These are phyloP conservation scores for Tricholoma furcatifolium DNA, from an alignment of 768 basidiomycete genomes.

Conservation along the genomic window DNA sequence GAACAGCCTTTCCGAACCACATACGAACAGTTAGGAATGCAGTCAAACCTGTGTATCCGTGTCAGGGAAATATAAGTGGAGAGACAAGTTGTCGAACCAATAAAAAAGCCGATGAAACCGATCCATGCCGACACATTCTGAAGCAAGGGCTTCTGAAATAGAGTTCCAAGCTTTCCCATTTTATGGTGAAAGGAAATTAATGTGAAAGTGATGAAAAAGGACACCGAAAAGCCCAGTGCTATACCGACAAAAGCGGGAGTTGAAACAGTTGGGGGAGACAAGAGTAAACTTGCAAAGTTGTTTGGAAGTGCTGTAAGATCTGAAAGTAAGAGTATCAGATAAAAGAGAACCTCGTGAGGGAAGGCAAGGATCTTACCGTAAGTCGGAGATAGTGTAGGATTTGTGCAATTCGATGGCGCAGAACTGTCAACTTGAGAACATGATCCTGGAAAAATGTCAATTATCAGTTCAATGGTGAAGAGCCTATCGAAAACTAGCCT, in stretches of 20 bases:
- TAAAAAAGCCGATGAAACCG: constrained; percentile 73
- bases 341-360: neutral
- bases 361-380: constrained; percentile 49
- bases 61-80: neutral
- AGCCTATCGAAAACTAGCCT: constrained; percentile 38
- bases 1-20: constrained; percentile 78
- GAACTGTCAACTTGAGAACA: constrained; percentile 54
- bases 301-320: constrained; percentile 64
- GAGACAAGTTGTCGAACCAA: constrained; percentile 43
- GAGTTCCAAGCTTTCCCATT: constrained; percentile 49
- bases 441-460: constrained; percentile 50
- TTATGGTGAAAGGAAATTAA: constrained; percentile 65
- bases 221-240: constrained; percentile 50
- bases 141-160: constrained; percentile 55
- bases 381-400: constrained; percentile 49
- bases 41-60: constrained; percentile 49
- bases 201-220: constrained; percentile 69
- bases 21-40: constrained; percentile 73
- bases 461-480: neutral
- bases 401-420: constrained; percentile 54
- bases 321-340: constrained; percentile 24
- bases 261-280: constrained; percentile 59
- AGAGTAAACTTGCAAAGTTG: constrained; percentile 51
- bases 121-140: constrained; percentile 70
- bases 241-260: constrained; percentile 66